phyloP scores from a whole-genome alignment of 768 basidiomycete genomes.

The Rossbeevera mucosa region DNA sequence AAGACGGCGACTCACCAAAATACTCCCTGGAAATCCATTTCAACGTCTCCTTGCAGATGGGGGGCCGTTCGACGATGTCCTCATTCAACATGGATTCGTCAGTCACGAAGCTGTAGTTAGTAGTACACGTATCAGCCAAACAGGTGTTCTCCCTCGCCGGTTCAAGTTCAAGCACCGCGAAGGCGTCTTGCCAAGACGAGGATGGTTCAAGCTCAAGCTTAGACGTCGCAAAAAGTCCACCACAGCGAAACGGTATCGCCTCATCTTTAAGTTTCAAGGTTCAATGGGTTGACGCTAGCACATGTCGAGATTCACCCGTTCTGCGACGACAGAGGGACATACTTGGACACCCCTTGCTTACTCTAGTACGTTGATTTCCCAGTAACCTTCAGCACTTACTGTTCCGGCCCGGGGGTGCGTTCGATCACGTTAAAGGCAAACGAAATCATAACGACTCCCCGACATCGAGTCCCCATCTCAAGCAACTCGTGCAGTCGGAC shows the following conservation, averaged over 20 bases:
- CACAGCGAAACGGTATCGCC: constrained; percentile 28
- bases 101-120: too few relatives aligned
- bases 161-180: too few relatives aligned
- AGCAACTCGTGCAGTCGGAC: constrained; percentile 39
- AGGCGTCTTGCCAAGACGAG: constrained; percentile 48
- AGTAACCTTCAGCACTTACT: constrained; percentile 38
- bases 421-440: constrained; percentile 34
- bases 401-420: constrained; percentile 44
- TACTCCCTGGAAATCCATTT: constrained; percentile 39
- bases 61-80: constrained; percentile 10
- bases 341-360: constrained; percentile 4
- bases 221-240: constrained; percentile 31
- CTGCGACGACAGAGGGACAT: constrained; percentile 16
- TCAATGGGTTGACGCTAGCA: constrained; percentile 42
- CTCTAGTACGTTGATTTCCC: too few relatives aligned
- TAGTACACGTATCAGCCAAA: too few relatives aligned
- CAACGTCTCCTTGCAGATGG: constrained; percentile 15
- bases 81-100: not conserved
- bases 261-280: too few relatives aligned
- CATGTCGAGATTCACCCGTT: constrained; percentile 47
- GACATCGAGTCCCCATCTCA: constrained; percentile 40
- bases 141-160: too few relatives aligned
- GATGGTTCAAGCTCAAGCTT: constrained; percentile 33
- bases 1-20: constrained; percentile 18
- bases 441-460: constrained; percentile 32